Percentiles rank a stretch among this genome's conserved stretches.
Evolutionary conservation across 2,329 filamentous ascomycete species (phyloP).

Genomic region (Tolypocladium tundrense): DNA sequence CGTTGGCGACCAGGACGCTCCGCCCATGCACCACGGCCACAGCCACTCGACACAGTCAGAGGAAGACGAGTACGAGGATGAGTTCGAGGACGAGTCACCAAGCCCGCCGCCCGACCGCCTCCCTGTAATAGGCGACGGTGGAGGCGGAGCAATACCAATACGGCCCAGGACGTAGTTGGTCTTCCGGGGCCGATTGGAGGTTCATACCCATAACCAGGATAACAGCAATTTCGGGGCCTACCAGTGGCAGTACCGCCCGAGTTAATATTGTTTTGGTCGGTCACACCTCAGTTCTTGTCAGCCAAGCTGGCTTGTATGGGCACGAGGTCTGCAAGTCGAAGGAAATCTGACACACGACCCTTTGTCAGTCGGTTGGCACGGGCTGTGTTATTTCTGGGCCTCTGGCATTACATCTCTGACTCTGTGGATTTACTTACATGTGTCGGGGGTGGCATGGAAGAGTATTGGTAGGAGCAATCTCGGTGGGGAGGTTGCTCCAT

Average conservation of each 20-base stretch:
- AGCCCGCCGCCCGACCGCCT: constrained; percentile 9
- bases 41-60: constrained; percentile 29
- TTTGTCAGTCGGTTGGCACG: neutral
- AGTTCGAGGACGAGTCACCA: constrained; percentile 16
- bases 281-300: neutral
- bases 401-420: neutral
- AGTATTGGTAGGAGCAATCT: neutral
- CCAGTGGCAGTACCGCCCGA: neutral
- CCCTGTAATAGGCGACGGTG: constrained; percentile 4
- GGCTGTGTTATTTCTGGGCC: neutral
- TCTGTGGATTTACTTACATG: neutral
- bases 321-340: neutral
- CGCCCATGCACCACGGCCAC: constrained; percentile 13
- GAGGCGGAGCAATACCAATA: constrained; percentile 6
- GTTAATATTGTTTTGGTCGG: neutral
- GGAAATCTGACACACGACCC: neutral
- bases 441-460: neutral
- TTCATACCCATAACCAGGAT: neutral
- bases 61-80: constrained; percentile 24
- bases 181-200: neutral
- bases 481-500: constrained; percentile 1
- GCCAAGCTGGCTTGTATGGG: neutral
- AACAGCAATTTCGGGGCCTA: neutral
- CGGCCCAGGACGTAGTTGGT: constrained; percentile 7
- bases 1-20: constrained; percentile 10